These are phyloP conservation scores for Dipteronia sinensis DNA, from an alignment of 345 rosid genomes.

Conservation along the genomic window DNA sequence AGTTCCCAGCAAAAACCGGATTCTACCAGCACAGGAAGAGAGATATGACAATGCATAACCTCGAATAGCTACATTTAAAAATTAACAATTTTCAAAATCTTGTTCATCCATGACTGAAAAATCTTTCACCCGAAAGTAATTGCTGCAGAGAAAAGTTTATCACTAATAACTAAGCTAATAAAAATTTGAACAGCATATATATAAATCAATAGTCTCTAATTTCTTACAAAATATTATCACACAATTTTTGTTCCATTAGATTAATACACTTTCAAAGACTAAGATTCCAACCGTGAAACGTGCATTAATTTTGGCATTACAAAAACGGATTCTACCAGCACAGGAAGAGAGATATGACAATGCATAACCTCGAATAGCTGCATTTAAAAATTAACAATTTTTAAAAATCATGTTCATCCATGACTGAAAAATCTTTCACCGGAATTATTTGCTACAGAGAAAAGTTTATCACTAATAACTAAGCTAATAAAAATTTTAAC, in stretches of 20 bases:
- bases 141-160: neutral
- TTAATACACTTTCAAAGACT: neutral
- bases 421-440: conserved; percentile 2
- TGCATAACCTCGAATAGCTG: conserved; percentile 98
- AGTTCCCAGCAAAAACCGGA: conserved; percentile 86
- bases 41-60: conserved; percentile 98
- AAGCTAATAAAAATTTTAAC: neutral
- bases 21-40: conserved; percentile 96
- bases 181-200: neutral
- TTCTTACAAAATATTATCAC: neutral
- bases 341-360: conserved; percentile 97
- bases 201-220: neutral
- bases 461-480: neutral
- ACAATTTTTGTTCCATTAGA: neutral
- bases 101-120: conserved; percentile 7
- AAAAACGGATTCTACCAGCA: conserved; percentile 92
- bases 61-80: conserved; percentile 80
- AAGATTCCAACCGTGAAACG: no score
- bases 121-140: neutral
- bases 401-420: conserved; percentile 17
- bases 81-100: conserved; percentile 24
- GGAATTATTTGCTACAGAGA: neutral
- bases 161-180: neutral
- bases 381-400: conserved; percentile 37
- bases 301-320: no score